phyloP scores from a whole-genome alignment of 2,329 filamentous ascomycete species.

The Pseudopithomyces chartarum region DNA sequence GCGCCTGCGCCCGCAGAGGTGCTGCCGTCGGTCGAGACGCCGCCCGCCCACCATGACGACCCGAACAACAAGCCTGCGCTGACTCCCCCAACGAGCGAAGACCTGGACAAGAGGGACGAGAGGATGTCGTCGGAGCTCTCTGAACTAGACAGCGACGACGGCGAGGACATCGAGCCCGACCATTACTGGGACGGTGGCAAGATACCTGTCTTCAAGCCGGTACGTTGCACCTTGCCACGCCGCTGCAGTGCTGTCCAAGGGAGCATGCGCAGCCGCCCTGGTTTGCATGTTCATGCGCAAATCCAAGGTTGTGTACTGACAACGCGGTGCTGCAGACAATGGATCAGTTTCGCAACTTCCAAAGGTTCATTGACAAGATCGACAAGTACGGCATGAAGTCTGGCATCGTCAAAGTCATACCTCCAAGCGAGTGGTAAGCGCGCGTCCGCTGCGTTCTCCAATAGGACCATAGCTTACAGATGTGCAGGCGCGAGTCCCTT shows the following conservation, averaged over 20 bases:
- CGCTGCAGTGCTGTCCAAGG: conserved; percentile 8
- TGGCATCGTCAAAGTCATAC: conserved; percentile 94
- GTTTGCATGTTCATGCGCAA: conserved; percentile 3
- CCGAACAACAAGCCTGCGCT: conserved; percentile 46
- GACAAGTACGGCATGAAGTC: conserved; percentile 97
- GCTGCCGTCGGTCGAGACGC: conserved; percentile 41
- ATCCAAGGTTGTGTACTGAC: conserved; percentile 20
- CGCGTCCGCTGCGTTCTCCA: conserved; percentile 4
- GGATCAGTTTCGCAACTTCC: conserved; percentile 93
- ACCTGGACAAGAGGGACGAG: conserved; percentile 52
- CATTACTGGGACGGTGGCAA: conserved; percentile 83
- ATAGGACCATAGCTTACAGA: conserved; percentile 15
- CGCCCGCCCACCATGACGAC: conserved; percentile 26
- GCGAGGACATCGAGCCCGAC: conserved; percentile 78
- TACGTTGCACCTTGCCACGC: conserved; percentile 49
- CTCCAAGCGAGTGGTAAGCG: conserved; percentile 87
- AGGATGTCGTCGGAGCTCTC: conserved; percentile 54
- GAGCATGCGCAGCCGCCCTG: conserved; percentile 7
- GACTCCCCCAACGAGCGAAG: conserved; percentile 59
- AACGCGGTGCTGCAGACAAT: conserved; percentile 63
- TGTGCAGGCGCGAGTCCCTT: conserved; percentile 68
- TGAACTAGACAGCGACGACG: conserved; percentile 53
- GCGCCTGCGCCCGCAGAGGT: conserved; percentile 20
- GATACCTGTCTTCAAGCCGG: conserved; percentile 91
- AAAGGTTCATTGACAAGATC: conserved; percentile 86